These are phyloP conservation scores for Spathaspora sp. DNA, from an alignment of 805 yeast species.

Conservation along the genomic window DNA sequence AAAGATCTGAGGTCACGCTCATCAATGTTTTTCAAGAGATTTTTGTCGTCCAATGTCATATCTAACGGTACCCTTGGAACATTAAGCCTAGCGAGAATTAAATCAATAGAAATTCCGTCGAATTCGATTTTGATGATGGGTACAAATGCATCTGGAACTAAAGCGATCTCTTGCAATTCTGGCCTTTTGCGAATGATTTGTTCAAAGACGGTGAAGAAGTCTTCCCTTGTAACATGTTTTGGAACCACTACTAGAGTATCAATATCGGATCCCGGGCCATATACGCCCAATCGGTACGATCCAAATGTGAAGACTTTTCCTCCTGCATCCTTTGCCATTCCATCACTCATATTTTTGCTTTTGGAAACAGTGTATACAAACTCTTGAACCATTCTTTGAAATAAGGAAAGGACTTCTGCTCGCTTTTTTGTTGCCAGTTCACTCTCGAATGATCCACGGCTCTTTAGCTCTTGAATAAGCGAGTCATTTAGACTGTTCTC, in stretches of 20 bases:
- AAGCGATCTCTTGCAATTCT: conserved; percentile 85
- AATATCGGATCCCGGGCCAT: conserved; percentile 97
- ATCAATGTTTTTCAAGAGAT: conserved; percentile 79
- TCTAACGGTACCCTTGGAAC: conserved; percentile 77
- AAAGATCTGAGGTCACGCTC: conserved; percentile 86
- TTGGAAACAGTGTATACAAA: conserved; percentile 82
- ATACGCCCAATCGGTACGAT: conserved; percentile 90
- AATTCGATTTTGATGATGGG: conserved; percentile 91
- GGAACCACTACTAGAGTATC: conserved; percentile 97
- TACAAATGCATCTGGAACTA: conserved; percentile 97
- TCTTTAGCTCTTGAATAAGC: conserved; percentile 73
- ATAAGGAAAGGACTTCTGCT: conserved; percentile 62
- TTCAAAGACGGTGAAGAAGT: conserved; percentile 81
- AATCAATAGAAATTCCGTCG: conserved; percentile 88
- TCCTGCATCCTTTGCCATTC: conserved; percentile 96
- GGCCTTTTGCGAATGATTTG: conserved; percentile 64
- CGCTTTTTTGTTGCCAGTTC: conserved; percentile 82
- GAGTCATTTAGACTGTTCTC: conserved; percentile 75
- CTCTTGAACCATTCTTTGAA: conserved; percentile 73
- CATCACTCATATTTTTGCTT: conserved; percentile 89
- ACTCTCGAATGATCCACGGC: conserved; percentile 83
- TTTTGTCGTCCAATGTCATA: conserved; percentile 78
- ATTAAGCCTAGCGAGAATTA: conserved; percentile 80
- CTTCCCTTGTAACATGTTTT: conserved; percentile 86
- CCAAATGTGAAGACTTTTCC: conserved; percentile 97